These are phyloP conservation scores for Gyromitra esculenta DNA, from an alignment of 2,329 filamentous ascomycete species.

Conservation along the genomic window DNA sequence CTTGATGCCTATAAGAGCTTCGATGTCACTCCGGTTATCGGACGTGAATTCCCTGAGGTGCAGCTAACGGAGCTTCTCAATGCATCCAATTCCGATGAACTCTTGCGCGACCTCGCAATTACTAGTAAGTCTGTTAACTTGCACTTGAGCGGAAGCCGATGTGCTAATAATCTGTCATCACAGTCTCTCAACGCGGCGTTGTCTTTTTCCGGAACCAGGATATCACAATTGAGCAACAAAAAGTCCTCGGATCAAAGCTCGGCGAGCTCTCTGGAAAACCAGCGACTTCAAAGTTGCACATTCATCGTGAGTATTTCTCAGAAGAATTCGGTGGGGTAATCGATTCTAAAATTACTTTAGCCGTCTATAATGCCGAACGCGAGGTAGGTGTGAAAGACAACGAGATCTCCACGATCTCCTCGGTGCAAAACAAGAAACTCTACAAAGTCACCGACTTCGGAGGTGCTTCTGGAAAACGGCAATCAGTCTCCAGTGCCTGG, in stretches of 20 bases:
- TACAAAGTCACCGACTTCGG: not conserved
- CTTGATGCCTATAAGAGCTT: constrained; percentile 14
- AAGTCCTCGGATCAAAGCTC: constrained; percentile 70
- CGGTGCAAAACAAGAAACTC: constrained; percentile 64
- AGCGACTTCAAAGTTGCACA: constrained; percentile 68
- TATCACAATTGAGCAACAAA: constrained; percentile 71
- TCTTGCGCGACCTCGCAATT: constrained; percentile 71
- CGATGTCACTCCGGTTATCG: constrained; percentile 68
- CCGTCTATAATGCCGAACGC: constrained; percentile 16
- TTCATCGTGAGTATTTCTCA: constrained; percentile 62
- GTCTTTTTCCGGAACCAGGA: constrained; percentile 76
- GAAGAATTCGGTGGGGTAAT: too few relatives aligned
- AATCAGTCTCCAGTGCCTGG: constrained; percentile 4
- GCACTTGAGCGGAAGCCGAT: not conserved
- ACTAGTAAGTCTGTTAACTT: not conserved
- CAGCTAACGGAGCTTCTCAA: constrained; percentile 70
- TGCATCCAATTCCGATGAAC: constrained; percentile 66
- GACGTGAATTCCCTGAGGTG: constrained; percentile 67
- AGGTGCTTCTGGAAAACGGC: constrained; percentile 16
- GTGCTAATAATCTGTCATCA: constrained; percentile 60
- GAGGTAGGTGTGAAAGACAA: constrained; percentile 11
- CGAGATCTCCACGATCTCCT: constrained; percentile 67
- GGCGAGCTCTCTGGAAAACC: constrained; percentile 71
- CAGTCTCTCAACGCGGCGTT: constrained; percentile 74
- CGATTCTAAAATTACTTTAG: not conserved